These are phyloP conservation scores for Suillus placidus DNA, from an alignment of 768 basidiomycete species.

Conservation along the genomic window DNA sequence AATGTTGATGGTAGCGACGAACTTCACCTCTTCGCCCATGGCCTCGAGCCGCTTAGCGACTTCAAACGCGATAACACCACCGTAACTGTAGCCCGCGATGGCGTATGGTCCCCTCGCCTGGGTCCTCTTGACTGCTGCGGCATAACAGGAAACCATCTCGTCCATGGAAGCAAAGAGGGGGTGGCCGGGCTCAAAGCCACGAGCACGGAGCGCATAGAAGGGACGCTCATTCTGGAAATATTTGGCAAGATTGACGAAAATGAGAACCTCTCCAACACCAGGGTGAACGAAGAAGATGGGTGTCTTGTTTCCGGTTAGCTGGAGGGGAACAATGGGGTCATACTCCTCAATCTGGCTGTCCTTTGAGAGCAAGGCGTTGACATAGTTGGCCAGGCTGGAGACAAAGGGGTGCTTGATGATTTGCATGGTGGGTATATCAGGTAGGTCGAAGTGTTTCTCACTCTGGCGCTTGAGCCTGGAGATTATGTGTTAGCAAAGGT, in stretches of 20 bases:
- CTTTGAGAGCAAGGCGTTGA: conserved; percentile 30
- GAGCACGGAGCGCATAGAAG: conserved; percentile 42
- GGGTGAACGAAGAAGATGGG: conserved; percentile 49
- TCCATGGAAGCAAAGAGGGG: conserved; percentile 31
- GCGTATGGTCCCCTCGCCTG: conserved; percentile 38
- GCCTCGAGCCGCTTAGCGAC: conserved; percentile 35
- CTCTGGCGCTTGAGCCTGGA: conserved; percentile 29
- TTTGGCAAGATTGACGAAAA: conserved; percentile 46
- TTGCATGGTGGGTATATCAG: conserved; percentile 41
- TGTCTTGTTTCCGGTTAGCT: conserved; percentile 40
- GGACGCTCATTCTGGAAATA: conserved; percentile 42
- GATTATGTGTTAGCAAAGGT: not conserved
- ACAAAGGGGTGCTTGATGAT: conserved; percentile 37
- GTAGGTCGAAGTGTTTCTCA: conserved; percentile 28
- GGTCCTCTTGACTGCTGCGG: conserved; percentile 29
- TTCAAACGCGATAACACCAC: conserved; percentile 38
- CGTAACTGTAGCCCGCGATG: conserved; percentile 23
- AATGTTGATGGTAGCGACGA: conserved; percentile 39
- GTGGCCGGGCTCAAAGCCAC: conserved; percentile 40
- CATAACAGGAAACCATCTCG: conserved; percentile 38
- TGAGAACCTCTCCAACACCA: conserved; percentile 43
- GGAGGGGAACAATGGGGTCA: conserved; percentile 44
- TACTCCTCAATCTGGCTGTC: conserved; percentile 29
- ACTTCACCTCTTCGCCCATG: conserved; percentile 33
- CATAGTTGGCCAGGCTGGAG: conserved; percentile 34